Conservation (phyloP, 1,139 yeast genomes). For the Nakaseomyces uthaithaninus region DNA sequence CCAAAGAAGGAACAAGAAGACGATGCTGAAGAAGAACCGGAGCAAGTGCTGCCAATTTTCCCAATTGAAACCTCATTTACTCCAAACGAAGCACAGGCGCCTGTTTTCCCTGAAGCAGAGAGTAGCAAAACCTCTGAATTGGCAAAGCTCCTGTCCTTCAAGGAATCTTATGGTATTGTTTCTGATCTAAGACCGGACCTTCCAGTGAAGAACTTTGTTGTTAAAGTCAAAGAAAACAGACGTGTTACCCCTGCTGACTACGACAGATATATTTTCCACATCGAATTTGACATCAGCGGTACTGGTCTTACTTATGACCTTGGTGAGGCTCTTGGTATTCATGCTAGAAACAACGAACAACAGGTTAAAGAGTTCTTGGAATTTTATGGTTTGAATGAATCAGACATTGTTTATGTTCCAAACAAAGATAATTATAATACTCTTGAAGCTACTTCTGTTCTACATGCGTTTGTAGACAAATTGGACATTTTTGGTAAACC, state of each 20-base stretch:
- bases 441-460: slow-evolving; percentile 67
- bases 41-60: slow-evolving; percentile 39
- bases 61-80: slow-evolving; percentile 52
- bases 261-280: slow-evolving; percentile 92
- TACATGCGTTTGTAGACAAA: slow-evolving; percentile 72
- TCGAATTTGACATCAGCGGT: slow-evolving; percentile 85
- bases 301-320: slow-evolving; percentile 87
- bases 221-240: slow-evolving; percentile 84
- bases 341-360: slow-evolving; percentile 69
- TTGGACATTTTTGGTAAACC: slow-evolving; percentile 91
- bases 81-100: slow-evolving; percentile 45
- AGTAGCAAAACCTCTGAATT: slow-evolving; percentile 45
- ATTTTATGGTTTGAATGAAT: slow-evolving; percentile 57
- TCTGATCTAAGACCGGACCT: slow-evolving; percentile 77
- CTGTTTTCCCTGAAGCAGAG: slow-evolving; percentile 33
- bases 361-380: slow-evolving; percentile 62
- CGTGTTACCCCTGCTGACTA: slow-evolving; percentile 89
- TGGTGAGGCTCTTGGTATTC: slow-evolving; percentile 96
- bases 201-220: slow-evolving; percentile 77
- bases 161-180: slow-evolving; percentile 61
- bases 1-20: slow-evolving; percentile 15
- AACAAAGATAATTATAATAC: slow-evolving; percentile 54
- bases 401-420: slow-evolving; percentile 63
- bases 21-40: slow-evolving; percentile 14
- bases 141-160: slow-evolving; percentile 67